Evolutionary conservation across 2,329 filamentous ascomycete species (phyloP).

Genomic region (Venturia oleaginea): DNA sequence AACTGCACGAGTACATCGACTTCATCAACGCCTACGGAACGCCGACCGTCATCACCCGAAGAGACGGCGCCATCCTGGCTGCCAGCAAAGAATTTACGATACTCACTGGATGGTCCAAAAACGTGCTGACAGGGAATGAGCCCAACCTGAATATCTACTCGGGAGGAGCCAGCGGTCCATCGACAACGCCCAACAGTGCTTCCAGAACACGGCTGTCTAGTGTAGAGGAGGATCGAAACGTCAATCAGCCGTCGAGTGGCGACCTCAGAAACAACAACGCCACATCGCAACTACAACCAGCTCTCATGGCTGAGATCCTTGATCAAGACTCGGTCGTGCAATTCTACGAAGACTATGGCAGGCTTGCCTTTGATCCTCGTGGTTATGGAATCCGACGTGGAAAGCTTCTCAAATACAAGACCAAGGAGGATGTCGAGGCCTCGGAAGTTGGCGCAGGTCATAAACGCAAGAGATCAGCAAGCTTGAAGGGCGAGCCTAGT

Average conservation of each 20-base stretch:
- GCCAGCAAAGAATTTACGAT: slow-evolving; percentile 97
- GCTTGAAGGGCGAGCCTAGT: slow-evolving; percentile 8
- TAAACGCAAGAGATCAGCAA: slow-evolving; percentile 18
- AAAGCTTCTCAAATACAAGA: slow-evolving; percentile 76
- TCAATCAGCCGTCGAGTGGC: slow-evolving; percentile 11
- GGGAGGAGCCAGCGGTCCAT: slow-evolving; percentile 33
- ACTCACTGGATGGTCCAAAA: slow-evolving; percentile 86
- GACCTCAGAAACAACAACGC: neutral
- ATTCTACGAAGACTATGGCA: slow-evolving; percentile 92
- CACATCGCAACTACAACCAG: slow-evolving; percentile 48
- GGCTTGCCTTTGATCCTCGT: slow-evolving; percentile 83
- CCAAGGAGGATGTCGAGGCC: slow-evolving; percentile 33
- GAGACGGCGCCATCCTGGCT: slow-evolving; percentile 89
- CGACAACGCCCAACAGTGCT: slow-evolving; percentile 29
- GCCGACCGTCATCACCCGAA: slow-evolving; percentile 81
- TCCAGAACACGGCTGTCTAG: slow-evolving; percentile 29
- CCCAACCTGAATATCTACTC: slow-evolving; percentile 81
- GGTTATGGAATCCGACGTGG: slow-evolving; percentile 77
- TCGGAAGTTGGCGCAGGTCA: slow-evolving; percentile 20
- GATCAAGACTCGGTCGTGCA: slow-evolving; percentile 89
- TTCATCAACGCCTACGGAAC: slow-evolving; percentile 81
- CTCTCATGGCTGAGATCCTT: slow-evolving; percentile 79
- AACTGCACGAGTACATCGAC: slow-evolving; percentile 85
- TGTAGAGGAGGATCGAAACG: slow-evolving; percentile 24
- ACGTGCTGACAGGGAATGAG: slow-evolving; percentile 78